Conservation (phyloP, 192 early-diverging fungal genomes). For the Ambispora gerdemannii region DNA sequence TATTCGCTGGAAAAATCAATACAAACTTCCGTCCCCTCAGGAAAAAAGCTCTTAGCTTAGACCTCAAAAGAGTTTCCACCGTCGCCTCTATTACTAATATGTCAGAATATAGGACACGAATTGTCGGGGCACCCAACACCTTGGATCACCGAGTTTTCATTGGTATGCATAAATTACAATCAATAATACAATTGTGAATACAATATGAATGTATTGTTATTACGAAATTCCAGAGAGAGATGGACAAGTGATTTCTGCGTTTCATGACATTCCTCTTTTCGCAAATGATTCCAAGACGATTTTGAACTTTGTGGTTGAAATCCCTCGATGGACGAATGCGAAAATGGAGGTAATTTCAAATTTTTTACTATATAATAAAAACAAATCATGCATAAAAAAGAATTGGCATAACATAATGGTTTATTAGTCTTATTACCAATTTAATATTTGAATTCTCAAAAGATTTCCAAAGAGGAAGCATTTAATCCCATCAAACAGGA, state of each 20-base stretch:
- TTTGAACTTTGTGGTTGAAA: constrained; percentile 98
- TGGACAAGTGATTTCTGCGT: constrained; percentile 86
- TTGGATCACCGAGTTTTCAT: constrained; percentile 88
- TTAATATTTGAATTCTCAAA: background rate
- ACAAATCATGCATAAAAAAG: too few species aligned
- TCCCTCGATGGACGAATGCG: constrained; percentile 98
- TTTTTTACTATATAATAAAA: background rate
- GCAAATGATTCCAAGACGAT: constrained; percentile 88
- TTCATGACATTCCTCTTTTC: constrained; percentile 97
- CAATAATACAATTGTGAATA: background rate
- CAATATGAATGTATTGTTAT: background rate
- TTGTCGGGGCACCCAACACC: constrained; percentile 82
- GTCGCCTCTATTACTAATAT: constrained; percentile 34
- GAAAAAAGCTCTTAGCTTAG: too few species aligned
- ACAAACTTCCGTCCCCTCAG: too few species aligned
- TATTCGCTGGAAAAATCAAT: too few species aligned
- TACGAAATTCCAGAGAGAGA: constrained; percentile 59
- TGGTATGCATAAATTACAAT: constrained; percentile 47
- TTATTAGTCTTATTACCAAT: too few species aligned
- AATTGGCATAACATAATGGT: too few species aligned
- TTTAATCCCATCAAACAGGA: constrained; percentile 99
- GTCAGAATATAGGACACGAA: constrained; percentile 75
- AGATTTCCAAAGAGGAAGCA: constrained; percentile 92
- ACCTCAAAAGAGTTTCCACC: too few species aligned
- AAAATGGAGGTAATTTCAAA: constrained; percentile 74